phyloP scores from a whole-genome alignment of 768 basidiomycete genomes.

The Mycena venus region DNA sequence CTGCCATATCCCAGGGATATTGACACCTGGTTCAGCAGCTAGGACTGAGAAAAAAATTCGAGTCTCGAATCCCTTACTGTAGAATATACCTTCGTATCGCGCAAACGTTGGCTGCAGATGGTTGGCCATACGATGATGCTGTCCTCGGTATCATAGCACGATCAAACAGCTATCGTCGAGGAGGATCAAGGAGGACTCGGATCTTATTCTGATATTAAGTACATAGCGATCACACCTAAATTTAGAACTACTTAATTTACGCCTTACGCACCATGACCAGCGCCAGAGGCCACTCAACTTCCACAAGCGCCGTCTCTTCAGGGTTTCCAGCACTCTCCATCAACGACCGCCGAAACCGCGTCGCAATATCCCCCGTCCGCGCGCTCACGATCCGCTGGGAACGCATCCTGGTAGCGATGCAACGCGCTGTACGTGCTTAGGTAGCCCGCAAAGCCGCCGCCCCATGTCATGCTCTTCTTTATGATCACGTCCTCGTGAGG shows the following conservation, averaged over 20 bases:
- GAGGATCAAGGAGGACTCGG: too few species aligned
- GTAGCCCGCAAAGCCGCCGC: slow-evolving; percentile 67
- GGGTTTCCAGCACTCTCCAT: slow-evolving; percentile 50
- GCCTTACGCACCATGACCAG: slow-evolving; percentile 8
- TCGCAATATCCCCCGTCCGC: slow-evolving; percentile 74
- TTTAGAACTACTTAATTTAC: background rate
- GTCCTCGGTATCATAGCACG: too few species aligned
- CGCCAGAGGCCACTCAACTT: slow-evolving; percentile 17
- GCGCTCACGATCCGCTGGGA: slow-evolving; percentile 65
- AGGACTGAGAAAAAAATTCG: too few species aligned
- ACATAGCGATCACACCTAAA: too few species aligned
- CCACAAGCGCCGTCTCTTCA: background rate
- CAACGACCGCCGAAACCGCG: slow-evolving; percentile 72
- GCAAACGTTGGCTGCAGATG: too few species aligned
- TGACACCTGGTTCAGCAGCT: too few species aligned
- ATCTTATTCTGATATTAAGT: too few species aligned
- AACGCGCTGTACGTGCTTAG: slow-evolving; percentile 79
- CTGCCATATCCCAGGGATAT: too few species aligned
- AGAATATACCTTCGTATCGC: too few species aligned
- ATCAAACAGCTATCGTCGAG: too few species aligned
- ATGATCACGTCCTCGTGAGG: slow-evolving; percentile 65
- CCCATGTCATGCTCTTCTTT: slow-evolving; percentile 72
- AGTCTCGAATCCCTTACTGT: too few species aligned
- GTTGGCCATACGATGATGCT: too few species aligned
- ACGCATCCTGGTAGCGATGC: slow-evolving; percentile 74